Conservation (phyloP, 1,139 yeast species). For the Candida neerlandica region DNA sequence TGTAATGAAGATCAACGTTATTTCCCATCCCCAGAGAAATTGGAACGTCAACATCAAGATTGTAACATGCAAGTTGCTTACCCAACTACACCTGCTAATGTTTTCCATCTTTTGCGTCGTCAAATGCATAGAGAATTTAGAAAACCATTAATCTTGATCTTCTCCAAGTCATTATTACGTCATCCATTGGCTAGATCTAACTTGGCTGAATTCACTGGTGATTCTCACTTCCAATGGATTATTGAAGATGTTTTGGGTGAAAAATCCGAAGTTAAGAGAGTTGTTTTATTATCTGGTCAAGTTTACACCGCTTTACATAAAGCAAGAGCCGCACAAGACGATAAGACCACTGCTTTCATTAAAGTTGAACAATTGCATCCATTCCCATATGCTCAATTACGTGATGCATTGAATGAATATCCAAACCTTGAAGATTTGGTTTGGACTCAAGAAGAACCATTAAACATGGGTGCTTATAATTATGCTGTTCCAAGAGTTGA, state of each 20-base stretch:
- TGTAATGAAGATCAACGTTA: slow-evolving; percentile 94
- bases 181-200: slow-evolving; percentile 95
- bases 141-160: slow-evolving; percentile 87
- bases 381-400: slow-evolving; percentile 95
- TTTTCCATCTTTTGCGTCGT: slow-evolving; percentile 97
- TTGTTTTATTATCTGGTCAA: slow-evolving; percentile 88
- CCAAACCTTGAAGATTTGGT: slow-evolving; percentile 86
- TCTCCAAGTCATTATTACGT: slow-evolving; percentile 93
- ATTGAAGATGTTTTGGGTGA: slow-evolving; percentile 84
- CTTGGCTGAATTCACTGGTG: slow-evolving; percentile 84
- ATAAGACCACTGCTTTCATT: slow-evolving; percentile 84
- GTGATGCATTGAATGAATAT: slow-evolving; percentile 79
- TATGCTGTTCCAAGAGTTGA: slow-evolving; percentile 79
- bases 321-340: slow-evolving; percentile 75
- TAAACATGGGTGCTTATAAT: slow-evolving; percentile 93
- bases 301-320: slow-evolving; percentile 90
- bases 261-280: slow-evolving; percentile 85
- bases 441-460: slow-evolving; percentile 99
- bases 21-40: slow-evolving; percentile 88
- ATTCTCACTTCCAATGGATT: slow-evolving; percentile 92
- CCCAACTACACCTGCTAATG: slow-evolving; percentile 96
- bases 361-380: slow-evolving; percentile 96
- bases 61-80: slow-evolving; percentile 97
- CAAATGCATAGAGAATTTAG: slow-evolving; percentile 99
- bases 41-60: slow-evolving; percentile 98